Evolutionary conservation across 805 yeast genomes (phyloP).

Genomic region (Nematodospora valgi): DNA sequence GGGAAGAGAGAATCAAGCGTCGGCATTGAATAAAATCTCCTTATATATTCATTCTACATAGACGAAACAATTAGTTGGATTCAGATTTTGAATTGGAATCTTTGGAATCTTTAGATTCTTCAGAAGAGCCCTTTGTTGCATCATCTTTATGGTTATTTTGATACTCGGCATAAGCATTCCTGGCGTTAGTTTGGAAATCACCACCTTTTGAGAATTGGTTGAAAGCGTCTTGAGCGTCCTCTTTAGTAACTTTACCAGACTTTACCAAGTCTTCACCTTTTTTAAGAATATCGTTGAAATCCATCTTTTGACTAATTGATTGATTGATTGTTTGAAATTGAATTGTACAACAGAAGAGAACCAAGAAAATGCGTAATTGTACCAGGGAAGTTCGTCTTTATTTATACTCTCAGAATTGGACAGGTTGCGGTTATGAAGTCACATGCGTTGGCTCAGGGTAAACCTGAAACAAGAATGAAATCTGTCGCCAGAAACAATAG

Average conservation of each 20-base stretch:
- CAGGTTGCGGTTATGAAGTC: neutral
- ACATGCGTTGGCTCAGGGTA: neutral
- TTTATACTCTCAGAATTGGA: conserved; percentile 1
- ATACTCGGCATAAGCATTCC: conserved; percentile 30
- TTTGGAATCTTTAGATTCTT: conserved; percentile 2
- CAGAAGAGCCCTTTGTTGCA: conserved; percentile 1
- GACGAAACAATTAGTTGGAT: neutral
- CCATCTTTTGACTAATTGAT: conserved; percentile 18
- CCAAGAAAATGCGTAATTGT: neutral
- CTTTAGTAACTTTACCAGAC: conserved; percentile 12
- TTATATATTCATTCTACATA: no score
- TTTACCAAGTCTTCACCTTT: conserved; percentile 25
- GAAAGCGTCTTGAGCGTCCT: conserved; percentile 37
- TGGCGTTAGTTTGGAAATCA: conserved; percentile 30
- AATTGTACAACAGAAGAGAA: neutral
- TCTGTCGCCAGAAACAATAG: neutral
- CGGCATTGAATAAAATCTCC: no score
- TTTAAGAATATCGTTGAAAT: conserved; percentile 29
- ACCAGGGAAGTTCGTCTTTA: neutral
- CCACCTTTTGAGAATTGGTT: conserved; percentile 28
- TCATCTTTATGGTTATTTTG: conserved; percentile 21
- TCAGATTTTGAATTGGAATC: neutral
- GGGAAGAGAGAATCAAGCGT: no score
- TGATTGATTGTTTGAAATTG: conserved; percentile 1
- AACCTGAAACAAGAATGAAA: neutral